Evolutionary conservation across 139 green algal species (phyloP).

Genomic region (Picochlorum sp.): DNA sequence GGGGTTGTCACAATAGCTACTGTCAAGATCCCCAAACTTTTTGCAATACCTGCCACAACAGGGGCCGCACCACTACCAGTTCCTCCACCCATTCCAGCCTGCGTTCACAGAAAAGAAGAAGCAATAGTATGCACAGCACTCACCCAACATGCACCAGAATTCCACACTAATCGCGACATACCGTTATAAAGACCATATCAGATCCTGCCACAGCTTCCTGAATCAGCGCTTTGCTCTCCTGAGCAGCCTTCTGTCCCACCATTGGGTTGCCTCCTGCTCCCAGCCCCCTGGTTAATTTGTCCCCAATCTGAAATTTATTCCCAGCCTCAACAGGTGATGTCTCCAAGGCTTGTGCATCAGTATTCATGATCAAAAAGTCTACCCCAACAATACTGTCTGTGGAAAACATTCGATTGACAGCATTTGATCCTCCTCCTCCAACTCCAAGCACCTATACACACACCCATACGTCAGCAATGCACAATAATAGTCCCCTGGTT

Average conservation of each 20-base stretch:
- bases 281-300: conserved; percentile 78
- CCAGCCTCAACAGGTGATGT: conserved; percentile 47
- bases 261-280: conserved; percentile 83
- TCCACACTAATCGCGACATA: conserved; percentile 9
- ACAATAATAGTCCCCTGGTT: too few species aligned
- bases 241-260: conserved; percentile 65
- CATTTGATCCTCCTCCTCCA: conserved; percentile 86
- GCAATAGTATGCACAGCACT: background rate
- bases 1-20: conserved; percentile 90
- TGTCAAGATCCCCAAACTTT: conserved; percentile 71
- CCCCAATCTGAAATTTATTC: conserved; percentile 79
- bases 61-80: conserved; percentile 87
- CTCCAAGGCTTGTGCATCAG: conserved; percentile 78
- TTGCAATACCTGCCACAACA: conserved; percentile 72
- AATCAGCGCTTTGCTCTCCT: conserved; percentile 63
- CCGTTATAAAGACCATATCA: conserved; percentile 95
- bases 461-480: too few species aligned
- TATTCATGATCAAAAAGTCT: conserved; percentile 63
- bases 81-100: conserved; percentile 82
- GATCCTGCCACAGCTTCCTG: conserved; percentile 57
- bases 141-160: conserved; percentile 5
- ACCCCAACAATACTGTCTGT: conserved; percentile 60
- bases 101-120: conserved; percentile 7
- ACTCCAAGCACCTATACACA: conserved; percentile 79
- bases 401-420: conserved; percentile 89